Base-by-base conservation (phyloP, 345 rosid genomes). In the Cardiospermum halicacabum region DNA sequence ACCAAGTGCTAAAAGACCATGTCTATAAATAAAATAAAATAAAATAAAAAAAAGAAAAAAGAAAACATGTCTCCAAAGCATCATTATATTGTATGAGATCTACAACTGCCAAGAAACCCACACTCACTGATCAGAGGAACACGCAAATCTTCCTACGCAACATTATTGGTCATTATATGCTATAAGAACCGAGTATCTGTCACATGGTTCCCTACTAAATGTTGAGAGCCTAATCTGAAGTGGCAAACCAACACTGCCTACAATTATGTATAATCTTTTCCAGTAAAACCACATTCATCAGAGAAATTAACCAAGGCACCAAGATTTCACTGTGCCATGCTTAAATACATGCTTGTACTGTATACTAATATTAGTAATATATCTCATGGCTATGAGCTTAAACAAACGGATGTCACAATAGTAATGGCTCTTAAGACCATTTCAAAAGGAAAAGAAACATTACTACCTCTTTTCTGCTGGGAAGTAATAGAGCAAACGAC, bases 401-500 rank as follows among this genome's bases (percentile, higher is more conserved):
- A 47, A 19, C 31, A 31, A 36, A 9, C 31, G 30, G 21, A 40
- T 7, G 32, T 61, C 19, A 21, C 40, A 61, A 39, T 21, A 56
- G 34, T 26, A 15, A 48, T 3, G 51, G 60, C 53, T 13, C 28
- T 7, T 19, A 21, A 64, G 47, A 63, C 34, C 24, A 19, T 15
- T 27, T 37, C 19, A 59, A 34, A 45, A 25, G 37, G 31, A 13
- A 56, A 42, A 56, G 42, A 37, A 37, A 65, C 56, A 40, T 34
- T 26, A 50, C 65, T 66, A 88, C 98, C 88, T 80, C 31, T 68
- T 69, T n/a, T 79, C 76, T 63, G 85, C 72, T 53, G 98, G 96
- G 75, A 88, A 92, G 73, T 89, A 92, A 55, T 89, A 88, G 61
- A 92, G 97, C 69, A 93, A 71, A 25, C 98, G 91, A 50, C 97